Conservation (phyloP, 169 alveolate genomes). For the Eimeria nieschulzi region DNA sequence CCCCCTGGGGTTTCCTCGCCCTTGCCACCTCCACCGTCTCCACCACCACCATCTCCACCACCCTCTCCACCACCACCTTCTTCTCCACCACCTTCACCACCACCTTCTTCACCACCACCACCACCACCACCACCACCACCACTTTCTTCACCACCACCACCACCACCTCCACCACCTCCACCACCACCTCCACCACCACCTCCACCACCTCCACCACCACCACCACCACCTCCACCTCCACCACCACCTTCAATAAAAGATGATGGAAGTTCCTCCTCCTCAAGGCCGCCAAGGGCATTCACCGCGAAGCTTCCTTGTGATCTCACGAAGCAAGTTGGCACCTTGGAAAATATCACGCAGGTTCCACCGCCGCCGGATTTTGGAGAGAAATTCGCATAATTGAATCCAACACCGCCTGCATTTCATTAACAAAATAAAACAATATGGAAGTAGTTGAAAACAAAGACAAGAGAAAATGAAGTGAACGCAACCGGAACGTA, state of each 20-base stretch:
- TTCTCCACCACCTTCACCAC: background rate
- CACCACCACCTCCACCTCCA: background rate
- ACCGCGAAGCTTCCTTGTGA: background rate
- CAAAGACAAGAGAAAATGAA: background rate
- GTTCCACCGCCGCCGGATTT: background rate
- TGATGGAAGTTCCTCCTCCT: background rate
- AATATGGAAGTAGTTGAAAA: background rate
- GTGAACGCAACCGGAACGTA: background rate
- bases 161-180: background rate
- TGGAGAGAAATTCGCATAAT: background rate
- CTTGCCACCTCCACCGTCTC: no score
- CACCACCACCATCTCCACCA: background rate
- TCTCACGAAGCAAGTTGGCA: background rate
- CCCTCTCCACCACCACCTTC: background rate
- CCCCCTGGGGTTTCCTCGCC: no score
- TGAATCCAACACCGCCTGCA: conserved; percentile 5
- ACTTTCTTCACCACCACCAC: background rate
- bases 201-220: background rate
- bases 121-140: background rate
- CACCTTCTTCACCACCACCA: conserved; percentile 15
- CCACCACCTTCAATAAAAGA: background rate
- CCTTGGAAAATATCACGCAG: background rate
- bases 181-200: conserved; percentile 2
- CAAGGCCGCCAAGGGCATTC: background rate
- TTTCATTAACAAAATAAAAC: background rate